phyloP scores from a whole-genome alignment of 139 green algal species.

The Chlamydomonas sphaeroides region DNA sequence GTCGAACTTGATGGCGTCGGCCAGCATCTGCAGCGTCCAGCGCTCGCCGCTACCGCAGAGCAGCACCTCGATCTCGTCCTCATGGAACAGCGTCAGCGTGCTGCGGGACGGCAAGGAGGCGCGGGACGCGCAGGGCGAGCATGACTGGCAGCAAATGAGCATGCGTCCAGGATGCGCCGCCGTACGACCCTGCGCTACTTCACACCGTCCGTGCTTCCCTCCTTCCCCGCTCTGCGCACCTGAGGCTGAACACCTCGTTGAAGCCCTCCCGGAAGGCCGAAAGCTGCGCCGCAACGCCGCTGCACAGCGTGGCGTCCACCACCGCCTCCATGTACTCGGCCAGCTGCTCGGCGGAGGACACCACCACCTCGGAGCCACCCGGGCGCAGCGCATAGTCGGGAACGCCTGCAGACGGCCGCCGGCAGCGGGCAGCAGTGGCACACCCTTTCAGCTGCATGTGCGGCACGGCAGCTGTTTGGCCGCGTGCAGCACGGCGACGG shows the following conservation, averaged over 20 bases:
- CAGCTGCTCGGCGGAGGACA: slow-evolving; percentile 73
- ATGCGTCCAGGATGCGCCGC: no score
- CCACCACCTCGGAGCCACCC: slow-evolving; percentile 68
- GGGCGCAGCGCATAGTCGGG: slow-evolving; percentile 77
- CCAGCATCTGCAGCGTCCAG: slow-evolving; percentile 86
- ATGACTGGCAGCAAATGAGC: no score
- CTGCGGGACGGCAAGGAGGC: background rate
- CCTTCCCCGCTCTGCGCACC: background rate
- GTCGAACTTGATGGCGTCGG: slow-evolving; percentile 94
- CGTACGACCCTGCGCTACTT: no score
- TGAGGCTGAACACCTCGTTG: slow-evolving; percentile 74
- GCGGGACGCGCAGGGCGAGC: no score
- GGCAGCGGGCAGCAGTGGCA: no score
- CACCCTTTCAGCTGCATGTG: no score
- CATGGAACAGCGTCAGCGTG: slow-evolving; percentile 75
- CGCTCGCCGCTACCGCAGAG: slow-evolving; percentile 88
- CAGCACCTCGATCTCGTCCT: slow-evolving; percentile 94
- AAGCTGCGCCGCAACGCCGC: slow-evolving; percentile 83
- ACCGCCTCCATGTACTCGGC: slow-evolving; percentile 85
- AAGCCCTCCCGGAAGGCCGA: slow-evolving; percentile 87
- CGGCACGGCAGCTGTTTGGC: no score
- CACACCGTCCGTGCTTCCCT: no score
- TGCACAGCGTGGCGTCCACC: slow-evolving; percentile 86
- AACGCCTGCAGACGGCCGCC: no score
- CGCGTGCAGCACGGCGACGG: no score